Percentiles rank a stretch among this genome's conserved stretches.
These are phyloP conservation scores for Arthrobotrys conoides DNA, from an alignment of 2,329 filamentous ascomycete species.

Conservation along the genomic window DNA sequence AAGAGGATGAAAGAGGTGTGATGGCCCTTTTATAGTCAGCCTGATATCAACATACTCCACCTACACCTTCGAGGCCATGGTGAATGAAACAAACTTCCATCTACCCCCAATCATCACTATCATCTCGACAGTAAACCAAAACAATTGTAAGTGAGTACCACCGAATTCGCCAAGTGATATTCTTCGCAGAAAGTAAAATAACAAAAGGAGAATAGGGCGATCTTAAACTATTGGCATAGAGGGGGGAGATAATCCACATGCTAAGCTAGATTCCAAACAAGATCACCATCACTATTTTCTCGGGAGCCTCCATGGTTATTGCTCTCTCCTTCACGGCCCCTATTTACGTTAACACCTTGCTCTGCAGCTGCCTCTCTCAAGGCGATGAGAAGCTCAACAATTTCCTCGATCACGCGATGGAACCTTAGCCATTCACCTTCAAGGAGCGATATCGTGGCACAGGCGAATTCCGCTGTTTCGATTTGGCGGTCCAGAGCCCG, in stretches of 20 bases:
- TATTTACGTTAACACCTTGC: background rate
- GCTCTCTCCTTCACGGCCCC: background rate
- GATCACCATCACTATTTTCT: too few relatives aligned
- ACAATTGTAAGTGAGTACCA: background rate
- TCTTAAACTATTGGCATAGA: too few relatives aligned
- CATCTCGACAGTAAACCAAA: background rate
- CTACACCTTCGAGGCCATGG: background rate
- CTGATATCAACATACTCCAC: background rate
- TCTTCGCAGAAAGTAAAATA: background rate
- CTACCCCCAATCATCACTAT: too few relatives aligned
- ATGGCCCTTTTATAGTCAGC: background rate
- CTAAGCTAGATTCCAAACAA: too few relatives aligned
- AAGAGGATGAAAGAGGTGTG: background rate
- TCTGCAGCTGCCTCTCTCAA: background rate
- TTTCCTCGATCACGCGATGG: background rate
- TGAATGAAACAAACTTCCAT: background rate
- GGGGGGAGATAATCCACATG: too few relatives aligned
- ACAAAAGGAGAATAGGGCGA: background rate
- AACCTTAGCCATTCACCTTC: background rate
- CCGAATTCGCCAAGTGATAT: background rate
- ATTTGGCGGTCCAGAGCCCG: background rate
- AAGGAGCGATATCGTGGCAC: background rate
- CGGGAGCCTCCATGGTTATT: background rate
- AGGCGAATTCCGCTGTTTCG: background rate
- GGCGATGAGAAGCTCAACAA: background rate